Evolutionary conservation across 2,329 filamentous ascomycete genomes (phyloP).

Genomic region (Hansfordia pulvinata): DNA sequence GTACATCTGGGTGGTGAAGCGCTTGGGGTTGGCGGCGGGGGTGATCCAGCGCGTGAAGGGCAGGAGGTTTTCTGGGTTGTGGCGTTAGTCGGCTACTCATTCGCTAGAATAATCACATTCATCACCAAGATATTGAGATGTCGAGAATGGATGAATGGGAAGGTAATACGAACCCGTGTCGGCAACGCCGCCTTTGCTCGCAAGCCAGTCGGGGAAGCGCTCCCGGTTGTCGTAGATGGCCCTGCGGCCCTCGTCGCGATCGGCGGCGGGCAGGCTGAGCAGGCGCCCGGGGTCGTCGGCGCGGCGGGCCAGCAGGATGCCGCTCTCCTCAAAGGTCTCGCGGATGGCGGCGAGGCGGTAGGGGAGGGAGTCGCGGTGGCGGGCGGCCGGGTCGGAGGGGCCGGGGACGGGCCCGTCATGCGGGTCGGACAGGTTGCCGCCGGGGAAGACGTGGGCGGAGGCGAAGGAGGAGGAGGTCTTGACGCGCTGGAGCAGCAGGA

Average conservation of each 20-base stretch:
- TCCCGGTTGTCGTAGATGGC: conserved; percentile 53
- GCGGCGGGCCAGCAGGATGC: conserved; percentile 59
- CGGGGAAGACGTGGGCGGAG: conserved; percentile 90
- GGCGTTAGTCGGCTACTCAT: background rate
- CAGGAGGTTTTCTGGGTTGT: conserved; percentile 43
- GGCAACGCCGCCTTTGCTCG: conserved; percentile 38
- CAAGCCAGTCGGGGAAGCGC: conserved; percentile 54
- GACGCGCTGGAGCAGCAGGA: conserved; percentile 79
- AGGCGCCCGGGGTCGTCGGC: conserved; percentile 34
- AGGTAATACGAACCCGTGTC: conserved; percentile 43
- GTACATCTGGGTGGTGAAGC: conserved; percentile 97
- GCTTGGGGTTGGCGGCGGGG: conserved; percentile 53
- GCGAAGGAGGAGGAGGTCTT: conserved; percentile 73
- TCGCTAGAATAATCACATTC: background rate
- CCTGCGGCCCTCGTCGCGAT: conserved; percentile 52
- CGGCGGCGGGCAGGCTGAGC: conserved; percentile 43
- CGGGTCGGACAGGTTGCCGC: conserved; percentile 64
- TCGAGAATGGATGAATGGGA: background rate
- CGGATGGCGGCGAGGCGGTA: conserved; percentile 78
- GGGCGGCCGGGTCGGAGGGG: conserved; percentile 28
- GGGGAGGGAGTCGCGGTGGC: conserved; percentile 57
- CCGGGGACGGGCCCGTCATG: conserved; percentile 55
- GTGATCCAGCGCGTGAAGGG: conserved; percentile 93
- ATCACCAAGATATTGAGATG: too few species aligned
- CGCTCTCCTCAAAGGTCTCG: conserved; percentile 92